Conservation (phyloP, 2,329 filamentous ascomycete genomes). For the Rhynchosporium agropyri region DNA sequence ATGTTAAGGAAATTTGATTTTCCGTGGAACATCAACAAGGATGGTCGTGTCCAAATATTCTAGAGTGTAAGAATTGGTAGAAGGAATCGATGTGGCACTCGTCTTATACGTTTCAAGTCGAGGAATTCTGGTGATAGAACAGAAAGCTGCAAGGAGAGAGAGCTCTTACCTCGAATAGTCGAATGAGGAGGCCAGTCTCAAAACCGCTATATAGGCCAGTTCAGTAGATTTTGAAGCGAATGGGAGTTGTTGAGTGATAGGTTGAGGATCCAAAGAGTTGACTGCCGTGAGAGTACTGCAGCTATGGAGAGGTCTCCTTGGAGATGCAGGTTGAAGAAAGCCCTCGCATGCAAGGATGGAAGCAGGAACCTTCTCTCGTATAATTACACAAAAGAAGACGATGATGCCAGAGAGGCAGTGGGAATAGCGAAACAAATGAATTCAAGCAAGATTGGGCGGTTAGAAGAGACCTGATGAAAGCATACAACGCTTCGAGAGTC, state of each 20-base stretch:
- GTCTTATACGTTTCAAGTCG: slow-evolving; percentile 4
- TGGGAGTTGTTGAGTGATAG: slow-evolving; percentile 14
- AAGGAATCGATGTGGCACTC: slow-evolving; percentile 11
- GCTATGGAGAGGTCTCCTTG: slow-evolving; percentile 25
- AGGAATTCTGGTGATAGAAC: slow-evolving; percentile 20
- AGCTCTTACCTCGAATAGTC: slow-evolving; percentile 23
- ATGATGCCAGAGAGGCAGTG: slow-evolving; percentile 1
- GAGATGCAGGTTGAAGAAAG: slow-evolving; percentile 26
- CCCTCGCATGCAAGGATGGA: slow-evolving; percentile 30
- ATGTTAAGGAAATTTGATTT: slow-evolving; percentile 19
- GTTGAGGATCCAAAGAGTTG: slow-evolving; percentile 17
- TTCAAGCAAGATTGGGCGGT: slow-evolving; percentile 7
- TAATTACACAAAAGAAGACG: slow-evolving; percentile 21
- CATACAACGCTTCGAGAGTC: slow-evolving; percentile 1
- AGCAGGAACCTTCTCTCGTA: slow-evolving; percentile 30
- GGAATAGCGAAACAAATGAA: slow-evolving; percentile 3
- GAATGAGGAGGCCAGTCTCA: slow-evolving; percentile 20
- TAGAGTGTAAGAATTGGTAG: slow-evolving; percentile 9
- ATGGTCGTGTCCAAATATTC: slow-evolving; percentile 17
- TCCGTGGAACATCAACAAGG: slow-evolving; percentile 25
- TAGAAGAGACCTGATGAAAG: slow-evolving; percentile 10
- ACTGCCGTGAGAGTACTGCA: slow-evolving; percentile 17
- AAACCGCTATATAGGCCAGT: slow-evolving; percentile 23
- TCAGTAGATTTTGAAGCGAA: slow-evolving; percentile 16
- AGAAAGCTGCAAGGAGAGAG: slow-evolving; percentile 13